phyloP scores from a whole-genome alignment of 768 basidiomycete species.

The Termitomyces bulborhizus region DNA sequence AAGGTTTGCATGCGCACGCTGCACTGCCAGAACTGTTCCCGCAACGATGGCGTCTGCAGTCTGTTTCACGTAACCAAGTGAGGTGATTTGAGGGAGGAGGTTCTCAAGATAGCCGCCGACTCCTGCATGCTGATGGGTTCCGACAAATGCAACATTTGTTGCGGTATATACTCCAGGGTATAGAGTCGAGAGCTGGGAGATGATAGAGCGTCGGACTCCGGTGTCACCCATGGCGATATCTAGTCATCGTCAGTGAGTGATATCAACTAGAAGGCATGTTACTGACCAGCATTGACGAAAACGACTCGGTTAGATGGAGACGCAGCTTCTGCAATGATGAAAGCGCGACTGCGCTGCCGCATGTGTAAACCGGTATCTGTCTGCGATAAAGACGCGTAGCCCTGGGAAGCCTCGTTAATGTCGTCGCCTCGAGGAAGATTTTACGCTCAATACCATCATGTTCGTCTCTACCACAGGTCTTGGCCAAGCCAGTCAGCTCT shows the following conservation, averaged over 20 bases:
- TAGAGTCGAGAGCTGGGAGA: conserved; percentile 45
- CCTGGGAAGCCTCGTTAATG: conserved; percentile 28
- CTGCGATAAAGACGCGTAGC: conserved; percentile 61
- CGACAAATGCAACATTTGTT: conserved; percentile 69
- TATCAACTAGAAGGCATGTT: background rate
- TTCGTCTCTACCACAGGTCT: conserved; percentile 79
- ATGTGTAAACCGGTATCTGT: conserved; percentile 73
- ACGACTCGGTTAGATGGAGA: conserved; percentile 55
- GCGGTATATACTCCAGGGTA: conserved; percentile 63
- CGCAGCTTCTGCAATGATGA: conserved; percentile 61
- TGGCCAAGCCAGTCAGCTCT: conserved; percentile 9
- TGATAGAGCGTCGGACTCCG: conserved; percentile 65
- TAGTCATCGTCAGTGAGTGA: conserved; percentile 15
- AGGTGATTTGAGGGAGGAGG: conserved; percentile 69
- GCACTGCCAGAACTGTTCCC: conserved; percentile 64
- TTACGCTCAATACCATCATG: conserved; percentile 53
- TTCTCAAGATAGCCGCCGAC: conserved; percentile 79
- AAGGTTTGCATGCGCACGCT: conserved; percentile 58
- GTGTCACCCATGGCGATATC: conserved; percentile 83
- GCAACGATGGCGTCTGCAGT: conserved; percentile 67
- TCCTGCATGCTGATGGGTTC: conserved; percentile 73
- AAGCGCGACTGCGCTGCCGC: conserved; percentile 74
- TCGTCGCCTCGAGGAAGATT: background rate
- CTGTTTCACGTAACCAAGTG: conserved; percentile 67
- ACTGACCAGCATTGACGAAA: conserved; percentile 66